Percentiles rank a stretch among this genome's conserved stretches.
These are phyloP conservation scores for Globisporangium okanoganense DNA, from an alignment of 352 stramenopile genomes.

Conservation along the genomic window DNA sequence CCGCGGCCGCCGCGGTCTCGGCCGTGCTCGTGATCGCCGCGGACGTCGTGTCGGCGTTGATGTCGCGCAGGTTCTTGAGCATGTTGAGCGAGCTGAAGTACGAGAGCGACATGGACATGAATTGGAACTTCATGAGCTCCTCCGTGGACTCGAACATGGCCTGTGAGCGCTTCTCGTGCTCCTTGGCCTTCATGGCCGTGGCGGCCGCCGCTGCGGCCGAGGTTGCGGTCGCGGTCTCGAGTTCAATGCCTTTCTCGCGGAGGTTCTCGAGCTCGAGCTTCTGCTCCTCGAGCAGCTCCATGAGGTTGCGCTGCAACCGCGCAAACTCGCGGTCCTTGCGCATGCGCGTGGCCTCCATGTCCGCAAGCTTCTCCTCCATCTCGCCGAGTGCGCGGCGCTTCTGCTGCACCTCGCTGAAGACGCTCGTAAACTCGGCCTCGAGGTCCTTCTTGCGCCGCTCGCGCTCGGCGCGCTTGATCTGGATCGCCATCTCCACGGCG, in stretches of 20 bases:
- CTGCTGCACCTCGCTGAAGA: constrained; percentile 87
- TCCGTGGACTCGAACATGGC: constrained; percentile 93
- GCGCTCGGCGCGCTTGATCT: constrained; percentile 89
- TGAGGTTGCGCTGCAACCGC: constrained; percentile 89
- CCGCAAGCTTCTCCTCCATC: constrained; percentile 84
- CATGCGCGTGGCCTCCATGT: constrained; percentile 92
- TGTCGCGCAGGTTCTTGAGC: constrained; percentile 92
- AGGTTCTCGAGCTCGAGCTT: constrained; percentile 91
- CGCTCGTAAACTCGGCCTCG: constrained; percentile 88
- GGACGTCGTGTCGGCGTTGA: constrained; percentile 91
- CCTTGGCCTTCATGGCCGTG: constrained; percentile 87
- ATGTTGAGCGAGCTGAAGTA: constrained; percentile 96
- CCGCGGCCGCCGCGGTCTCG: constrained; percentile 84
- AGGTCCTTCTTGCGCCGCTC: constrained; percentile 91
- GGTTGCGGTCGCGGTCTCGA: constrained; percentile 89
- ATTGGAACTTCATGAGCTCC: constrained; percentile 96
- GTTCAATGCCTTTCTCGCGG: constrained; percentile 88
- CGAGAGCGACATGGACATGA: constrained; percentile 94
- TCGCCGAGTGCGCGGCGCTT: constrained; percentile 80
- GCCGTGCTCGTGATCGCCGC: constrained; percentile 84
- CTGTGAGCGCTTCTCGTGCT: constrained; percentile 87
- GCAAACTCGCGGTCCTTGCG: constrained; percentile 93
- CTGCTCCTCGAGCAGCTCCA: constrained; percentile 93
- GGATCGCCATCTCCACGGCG: constrained; percentile 91
- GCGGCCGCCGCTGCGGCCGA: constrained; percentile 88